Evolutionary conservation across 1,284 basidiomycete species (phyloP).

Genomic region (Cystobasidiaceae sp.): DNA sequence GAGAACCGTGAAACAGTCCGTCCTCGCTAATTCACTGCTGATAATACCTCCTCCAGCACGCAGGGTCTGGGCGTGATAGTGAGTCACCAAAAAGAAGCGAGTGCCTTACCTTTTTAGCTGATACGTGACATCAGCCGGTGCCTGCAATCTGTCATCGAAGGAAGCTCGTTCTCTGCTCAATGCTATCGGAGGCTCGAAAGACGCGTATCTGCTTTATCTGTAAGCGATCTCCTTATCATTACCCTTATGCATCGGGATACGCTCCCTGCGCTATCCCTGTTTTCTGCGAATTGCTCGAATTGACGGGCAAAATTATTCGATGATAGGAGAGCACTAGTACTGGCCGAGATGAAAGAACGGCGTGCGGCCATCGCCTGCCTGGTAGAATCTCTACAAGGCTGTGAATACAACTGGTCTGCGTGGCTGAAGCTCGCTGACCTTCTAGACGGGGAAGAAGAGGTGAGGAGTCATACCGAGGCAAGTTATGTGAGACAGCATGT

Average conservation of each 20-base stretch:
- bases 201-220: constrained; percentile 84
- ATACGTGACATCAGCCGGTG: no score
- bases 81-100: no score
- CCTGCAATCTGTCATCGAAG: constrained; percentile 57
- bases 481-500: background rate
- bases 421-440: constrained; percentile 79
- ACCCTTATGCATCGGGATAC: background rate
- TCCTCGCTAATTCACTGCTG: no score
- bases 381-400: constrained; percentile 68
- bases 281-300: no score
- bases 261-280: constrained; percentile 3
- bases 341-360: constrained; percentile 67
- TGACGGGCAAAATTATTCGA: no score
- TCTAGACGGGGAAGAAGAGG: constrained; percentile 84
- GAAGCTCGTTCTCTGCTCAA: constrained; percentile 46
- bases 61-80: no score
- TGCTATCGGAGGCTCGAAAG: constrained; percentile 45
- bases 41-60: no score
- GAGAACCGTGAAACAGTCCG: no score
- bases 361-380: constrained; percentile 80
- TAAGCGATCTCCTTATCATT: constrained; percentile 47
- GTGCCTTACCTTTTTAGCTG: no score
- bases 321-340: constrained; percentile 71
- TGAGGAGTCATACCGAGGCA: constrained; percentile 47
- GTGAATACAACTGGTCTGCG: constrained; percentile 93